These are phyloP conservation scores for Endotrypanum monterogeii DNA, from an alignment of 208 protist species.

Conservation along the genomic window DNA sequence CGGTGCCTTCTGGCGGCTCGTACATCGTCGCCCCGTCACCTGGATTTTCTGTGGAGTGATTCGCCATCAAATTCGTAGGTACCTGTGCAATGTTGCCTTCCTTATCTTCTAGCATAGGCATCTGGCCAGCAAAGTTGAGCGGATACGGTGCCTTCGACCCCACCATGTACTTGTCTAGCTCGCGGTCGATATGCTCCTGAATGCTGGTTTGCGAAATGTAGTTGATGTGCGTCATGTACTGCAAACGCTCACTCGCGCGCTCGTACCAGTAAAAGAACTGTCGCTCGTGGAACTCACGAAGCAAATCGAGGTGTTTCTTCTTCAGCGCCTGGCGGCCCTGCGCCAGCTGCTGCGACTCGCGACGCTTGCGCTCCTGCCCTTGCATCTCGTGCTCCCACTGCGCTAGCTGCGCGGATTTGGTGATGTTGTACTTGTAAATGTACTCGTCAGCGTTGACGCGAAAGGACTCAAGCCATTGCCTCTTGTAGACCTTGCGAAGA, in stretches of 20 bases:
- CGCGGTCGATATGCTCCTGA: slow-evolving; percentile 83
- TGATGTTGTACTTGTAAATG: slow-evolving; percentile 94
- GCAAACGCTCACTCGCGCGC: slow-evolving; percentile 88
- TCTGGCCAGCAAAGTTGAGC: slow-evolving; percentile 91
- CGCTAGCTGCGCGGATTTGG: slow-evolving; percentile 86
- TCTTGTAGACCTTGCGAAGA: slow-evolving; percentile 90
- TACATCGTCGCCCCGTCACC: slow-evolving; percentile 65
- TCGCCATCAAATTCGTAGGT: slow-evolving; percentile 65
- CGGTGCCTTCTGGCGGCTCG: slow-evolving; percentile 57
- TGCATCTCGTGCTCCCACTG: slow-evolving; percentile 93
- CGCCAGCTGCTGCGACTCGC: slow-evolving; percentile 70
- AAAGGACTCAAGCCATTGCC: slow-evolving; percentile 92
- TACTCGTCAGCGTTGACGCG: slow-evolving; percentile 93
- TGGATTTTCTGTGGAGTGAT: slow-evolving; percentile 76
- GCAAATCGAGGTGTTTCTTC: slow-evolving; percentile 91
- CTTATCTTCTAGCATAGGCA: slow-evolving; percentile 86
- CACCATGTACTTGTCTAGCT: slow-evolving; percentile 89
- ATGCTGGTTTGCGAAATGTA: slow-evolving; percentile 78
- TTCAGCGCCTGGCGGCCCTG: slow-evolving; percentile 83
- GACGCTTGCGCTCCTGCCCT: slow-evolving; percentile 81
- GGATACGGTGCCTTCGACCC: slow-evolving; percentile 74
- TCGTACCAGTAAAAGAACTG: slow-evolving; percentile 95
- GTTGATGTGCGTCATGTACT: slow-evolving; percentile 89
- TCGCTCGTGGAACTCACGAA: slow-evolving; percentile 89
- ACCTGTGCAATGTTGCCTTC: slow-evolving; percentile 85